Evolutionary conservation across 768 basidiomycete species (phyloP).

Genomic region (Mycena kentingensis): DNA sequence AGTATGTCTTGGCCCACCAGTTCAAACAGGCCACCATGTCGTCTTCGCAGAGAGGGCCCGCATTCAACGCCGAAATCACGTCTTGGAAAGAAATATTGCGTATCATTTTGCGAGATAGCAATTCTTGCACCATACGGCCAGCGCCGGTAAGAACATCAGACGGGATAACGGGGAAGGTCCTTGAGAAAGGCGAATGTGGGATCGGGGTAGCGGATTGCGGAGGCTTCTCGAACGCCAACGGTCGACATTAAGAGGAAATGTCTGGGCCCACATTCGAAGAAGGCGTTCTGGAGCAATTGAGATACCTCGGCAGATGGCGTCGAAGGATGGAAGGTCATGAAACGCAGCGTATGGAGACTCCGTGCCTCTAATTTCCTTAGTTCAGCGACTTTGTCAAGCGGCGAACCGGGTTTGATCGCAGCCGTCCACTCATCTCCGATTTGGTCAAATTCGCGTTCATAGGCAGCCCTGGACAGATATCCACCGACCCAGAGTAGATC

Average conservation of each 20-base stretch:
- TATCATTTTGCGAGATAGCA: slow-evolving; percentile 67
- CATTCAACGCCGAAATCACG: slow-evolving; percentile 74
- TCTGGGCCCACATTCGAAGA: slow-evolving; percentile 65
- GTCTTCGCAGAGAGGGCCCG: slow-evolving; percentile 64
- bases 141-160: slow-evolving; percentile 58
- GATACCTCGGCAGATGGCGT: slow-evolving; percentile 86
- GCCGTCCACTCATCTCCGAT: slow-evolving; percentile 64
- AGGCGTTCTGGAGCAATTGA: slow-evolving; percentile 66
- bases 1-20: slow-evolving; percentile 72
- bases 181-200: slow-evolving; percentile 76
- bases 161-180: slow-evolving; percentile 72
- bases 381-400: slow-evolving; percentile 39
- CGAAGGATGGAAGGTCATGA: slow-evolving; percentile 87
- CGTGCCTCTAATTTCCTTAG: slow-evolving; percentile 54
- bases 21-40: slow-evolving; percentile 83
- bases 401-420: slow-evolving; percentile 36
- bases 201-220: slow-evolving; percentile 74
- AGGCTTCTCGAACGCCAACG: slow-evolving; percentile 65
- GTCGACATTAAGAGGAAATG: slow-evolving; percentile 77
- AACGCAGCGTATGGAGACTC: slow-evolving; percentile 78
- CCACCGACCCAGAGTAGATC: slow-evolving; percentile 87
- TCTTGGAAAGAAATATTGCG: slow-evolving; percentile 79
- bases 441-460: slow-evolving; percentile 75
- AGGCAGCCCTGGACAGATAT: slow-evolving; percentile 77
- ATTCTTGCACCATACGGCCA: slow-evolving; percentile 55